Base-by-base conservation (phyloP, 371 early-diverging fungal genomes). In the Mucor indicus region DNA sequence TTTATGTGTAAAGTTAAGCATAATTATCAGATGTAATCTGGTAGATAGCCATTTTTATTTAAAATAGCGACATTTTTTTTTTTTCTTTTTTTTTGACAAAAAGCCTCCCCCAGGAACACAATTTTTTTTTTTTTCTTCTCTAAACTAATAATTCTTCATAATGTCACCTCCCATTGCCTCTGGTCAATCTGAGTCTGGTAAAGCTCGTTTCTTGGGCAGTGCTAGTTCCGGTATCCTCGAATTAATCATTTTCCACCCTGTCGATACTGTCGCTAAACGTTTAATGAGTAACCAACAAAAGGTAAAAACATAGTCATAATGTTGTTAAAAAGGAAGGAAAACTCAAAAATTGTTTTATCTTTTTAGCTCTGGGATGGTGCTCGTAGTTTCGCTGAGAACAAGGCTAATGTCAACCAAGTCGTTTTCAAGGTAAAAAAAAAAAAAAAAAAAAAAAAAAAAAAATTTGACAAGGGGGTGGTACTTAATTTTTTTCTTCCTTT, bases 181-280 rank as follows among this genome's bases (percentile, higher is more conserved):
- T 50, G 77, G 73, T 62, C 80, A 76, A 69, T 81, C 84, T 53
- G 90, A 91, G 69, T 91, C 92, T 24, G 89, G 82, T 44, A 67
- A 75, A 15, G 93, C 94, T 48, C 89, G 92, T 56, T 79, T 98
- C 63, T 70, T 89, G 35, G 98, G 98, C 32, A 87, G 93, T 37
- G 98, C 85, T 36, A 82, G 93, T 50, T 88, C 95, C 31, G 98
- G 98, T 44, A 82, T 96, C 55, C 81, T 94, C 25, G 98, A 98
- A 76, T 80, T 98, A 38, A 73, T 96, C 50, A 82, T 89, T 45
- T 98, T 98, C 87, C 98, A 98, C 72, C 98, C 98, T 36, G 91
- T 98, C 38, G 98, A 98, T 77, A 98, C 98, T 1, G 88, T 98
- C 19, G 96, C 98, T 48, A 98, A 98, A 83, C 87, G 98, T 47